Evolutionary conservation across 805 yeast genomes (phyloP), one percentile per base, ranked within the genome.

Genomic region (Zygosaccharomyces kombuchaensis): DNA sequence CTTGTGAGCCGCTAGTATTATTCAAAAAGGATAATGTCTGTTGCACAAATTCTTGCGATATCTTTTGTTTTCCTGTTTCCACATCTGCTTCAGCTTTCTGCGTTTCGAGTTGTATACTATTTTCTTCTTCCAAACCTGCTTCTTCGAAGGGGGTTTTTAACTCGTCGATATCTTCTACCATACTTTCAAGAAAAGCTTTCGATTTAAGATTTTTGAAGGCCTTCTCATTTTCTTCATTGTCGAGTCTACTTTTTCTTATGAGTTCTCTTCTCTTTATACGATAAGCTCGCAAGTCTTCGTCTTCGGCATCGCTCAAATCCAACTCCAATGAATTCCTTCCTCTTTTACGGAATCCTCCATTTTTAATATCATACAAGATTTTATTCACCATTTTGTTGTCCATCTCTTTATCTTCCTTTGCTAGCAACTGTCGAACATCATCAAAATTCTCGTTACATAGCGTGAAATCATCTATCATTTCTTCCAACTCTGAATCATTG

Each of bases 241-340:
- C 74, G 55, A 74, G 51, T 51, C 79, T 61, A 55, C 77, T 68
- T 56, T 72, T 68, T 54, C 73, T 71, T 62, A 81, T 80, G 44
- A 70, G 59, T 53, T 69, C 68, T 53, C 75, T 64, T 54, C 74
- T 74, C 7, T 75, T 78, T 45, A 71, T 62, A 17, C 62, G 57
- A 48, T 75, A 65, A 26, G 51, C 50, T 36, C 50, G 44, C 14
- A 65, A 45, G 35, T 76, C 70, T 43, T 77, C 84, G 57, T 84
- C 89, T 48, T 84, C 93, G 52, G 82, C 91, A 50, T 82, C 89
- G 59, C 87, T 82, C 36, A 84, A 65, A 53, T 84, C 90, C 14
- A 83, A 66, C 44, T 78, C 84, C 2, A 77, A 75, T 36, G 72
- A 77, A 3, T 70, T 73, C 23, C 74, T 70, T 1, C 78, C 80